Conservation (phyloP, 495 filamentous ascomycete species). For the Neurospora tetraspora region DNA sequence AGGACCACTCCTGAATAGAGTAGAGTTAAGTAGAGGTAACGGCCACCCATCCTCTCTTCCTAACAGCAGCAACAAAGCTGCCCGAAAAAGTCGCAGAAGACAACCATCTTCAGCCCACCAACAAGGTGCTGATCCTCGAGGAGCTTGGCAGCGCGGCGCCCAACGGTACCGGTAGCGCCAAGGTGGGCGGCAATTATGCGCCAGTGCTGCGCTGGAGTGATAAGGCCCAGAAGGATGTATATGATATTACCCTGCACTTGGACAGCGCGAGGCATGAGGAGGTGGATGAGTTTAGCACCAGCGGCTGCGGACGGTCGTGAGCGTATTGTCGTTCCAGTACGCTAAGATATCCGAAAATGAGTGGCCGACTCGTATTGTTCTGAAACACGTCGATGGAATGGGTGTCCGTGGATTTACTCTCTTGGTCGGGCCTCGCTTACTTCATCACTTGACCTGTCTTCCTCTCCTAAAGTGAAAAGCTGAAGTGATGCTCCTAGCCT, state of each 20-base stretch:
- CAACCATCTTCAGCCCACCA: neutral
- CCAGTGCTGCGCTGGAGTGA: constrained; percentile 75
- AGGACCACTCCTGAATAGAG: no score
- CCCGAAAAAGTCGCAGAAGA: no score
- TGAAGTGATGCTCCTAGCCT: no score
- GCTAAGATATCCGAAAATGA: neutral
- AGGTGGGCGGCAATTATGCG: constrained; percentile 72
- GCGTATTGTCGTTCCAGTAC: neutral
- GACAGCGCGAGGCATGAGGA: constrained; percentile 69
- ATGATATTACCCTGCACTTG: constrained; percentile 77
- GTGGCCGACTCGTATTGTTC: neutral
- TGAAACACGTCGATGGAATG: neutral
- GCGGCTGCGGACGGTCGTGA: constrained; percentile 37
- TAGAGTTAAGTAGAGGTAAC: no score
- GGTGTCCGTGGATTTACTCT: neutral
- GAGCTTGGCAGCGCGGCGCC: constrained; percentile 67
- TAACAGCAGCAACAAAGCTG: no score
- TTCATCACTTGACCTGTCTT: neutral
- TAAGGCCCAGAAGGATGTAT: constrained; percentile 58
- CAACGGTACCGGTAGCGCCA: constrained; percentile 64
- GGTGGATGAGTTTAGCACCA: constrained; percentile 85
- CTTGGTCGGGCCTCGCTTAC: neutral
- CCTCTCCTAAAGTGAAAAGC: no score
- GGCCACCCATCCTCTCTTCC: no score
- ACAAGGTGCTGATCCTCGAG: constrained; percentile 63